Evolutionary conservation across 257 asterid genomes (phyloP).

Genomic region (Jasminum sambac): DNA sequence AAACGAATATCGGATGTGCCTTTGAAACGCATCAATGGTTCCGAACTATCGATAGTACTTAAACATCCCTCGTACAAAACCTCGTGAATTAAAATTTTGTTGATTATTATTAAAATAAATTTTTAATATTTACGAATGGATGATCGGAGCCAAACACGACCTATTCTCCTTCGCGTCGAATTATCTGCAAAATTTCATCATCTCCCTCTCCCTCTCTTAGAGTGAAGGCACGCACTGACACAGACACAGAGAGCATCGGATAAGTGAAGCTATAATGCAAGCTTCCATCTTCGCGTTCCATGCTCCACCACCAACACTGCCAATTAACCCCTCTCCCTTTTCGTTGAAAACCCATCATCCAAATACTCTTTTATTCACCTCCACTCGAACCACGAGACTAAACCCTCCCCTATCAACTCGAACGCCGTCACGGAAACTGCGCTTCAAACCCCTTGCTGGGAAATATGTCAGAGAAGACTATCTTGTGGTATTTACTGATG

Average conservation of each 20-base stretch:
- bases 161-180: too few species aligned
- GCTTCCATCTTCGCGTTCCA: conserved; percentile 41
- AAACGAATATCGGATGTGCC: too few species aligned
- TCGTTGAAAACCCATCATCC: conserved; percentile 36
- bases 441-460: conserved; percentile 66
- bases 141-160: too few species aligned
- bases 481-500: conserved; percentile 67
- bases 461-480: conserved; percentile 82
- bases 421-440: conserved; percentile 46
- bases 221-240: background rate
- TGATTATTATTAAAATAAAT: too few species aligned
- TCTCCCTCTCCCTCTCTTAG: background rate
- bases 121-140: too few species aligned
- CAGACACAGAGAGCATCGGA: background rate
- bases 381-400: conserved; percentile 26
- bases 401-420: conserved; percentile 45
- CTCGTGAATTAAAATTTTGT: too few species aligned
- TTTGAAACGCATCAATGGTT: too few species aligned
- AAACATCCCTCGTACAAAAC: too few species aligned
- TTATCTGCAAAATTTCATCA: too few species aligned
- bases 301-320: conserved; percentile 38
- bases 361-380: conserved; percentile 35
- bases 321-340: conserved; percentile 25
- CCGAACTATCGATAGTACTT: too few species aligned
- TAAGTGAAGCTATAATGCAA: conserved; percentile 40